Conservation (phyloP, 1,139 yeast species). For the Debaryomycetaceae sp. region DNA sequence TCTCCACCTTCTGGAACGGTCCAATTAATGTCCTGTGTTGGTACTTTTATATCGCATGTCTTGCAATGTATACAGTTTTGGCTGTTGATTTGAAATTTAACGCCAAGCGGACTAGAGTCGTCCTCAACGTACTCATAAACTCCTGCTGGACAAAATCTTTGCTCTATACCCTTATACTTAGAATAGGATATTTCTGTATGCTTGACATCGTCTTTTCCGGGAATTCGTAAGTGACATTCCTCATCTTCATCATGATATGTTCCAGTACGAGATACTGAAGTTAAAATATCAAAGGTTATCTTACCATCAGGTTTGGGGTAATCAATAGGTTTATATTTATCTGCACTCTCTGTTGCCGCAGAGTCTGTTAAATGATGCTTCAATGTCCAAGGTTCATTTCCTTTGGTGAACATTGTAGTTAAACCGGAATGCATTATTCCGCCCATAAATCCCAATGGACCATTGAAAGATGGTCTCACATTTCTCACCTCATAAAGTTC, state of each 20-base stretch:
- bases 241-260: conserved; percentile 95
- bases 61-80: conserved; percentile 98
- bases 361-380: conserved; percentile 72
- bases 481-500: conserved; percentile 84
- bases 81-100: conserved; percentile 84
- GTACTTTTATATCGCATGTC: conserved; percentile 96
- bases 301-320: conserved; percentile 95
- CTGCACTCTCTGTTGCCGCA: conserved; percentile 63
- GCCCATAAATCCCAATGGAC: conserved; percentile 67
- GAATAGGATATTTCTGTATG: conserved; percentile 74
- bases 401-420: conserved; percentile 74
- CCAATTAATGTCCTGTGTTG: conserved; percentile 93
- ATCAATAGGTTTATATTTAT: conserved; percentile 62
- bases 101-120: conserved; percentile 55
- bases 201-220: conserved; percentile 62
- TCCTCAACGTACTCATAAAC: conserved; percentile 90
- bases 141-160: conserved; percentile 96
- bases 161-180: conserved; percentile 79
- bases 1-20: conserved; percentile 97
- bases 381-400: conserved; percentile 86
- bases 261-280: conserved; percentile 93
- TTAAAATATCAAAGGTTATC: conserved; percentile 83
- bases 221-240: conserved; percentile 79
- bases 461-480: conserved; percentile 84
- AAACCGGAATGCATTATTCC: conserved; percentile 85